Conservation (phyloP, 495 filamentous ascomycete species). For the Astrothelium subdiscretum region DNA sequence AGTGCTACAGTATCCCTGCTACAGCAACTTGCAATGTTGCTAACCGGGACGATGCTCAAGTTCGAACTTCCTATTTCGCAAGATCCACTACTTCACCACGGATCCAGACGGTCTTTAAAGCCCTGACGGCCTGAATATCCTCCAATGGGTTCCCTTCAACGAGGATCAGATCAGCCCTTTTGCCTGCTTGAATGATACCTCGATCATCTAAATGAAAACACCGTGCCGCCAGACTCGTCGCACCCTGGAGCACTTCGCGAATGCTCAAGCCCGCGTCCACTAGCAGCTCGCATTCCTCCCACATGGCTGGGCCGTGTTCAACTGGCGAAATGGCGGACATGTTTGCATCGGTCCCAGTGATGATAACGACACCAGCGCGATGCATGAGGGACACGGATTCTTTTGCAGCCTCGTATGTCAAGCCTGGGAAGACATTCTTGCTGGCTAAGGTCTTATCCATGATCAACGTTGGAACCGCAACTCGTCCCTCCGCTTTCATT, state of each 20-base stretch:
- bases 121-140: constrained; percentile 15
- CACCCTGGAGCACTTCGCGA: constrained; percentile 21
- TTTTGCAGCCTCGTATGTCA: background rate
- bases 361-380: background rate
- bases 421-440: background rate
- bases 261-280: constrained; percentile 21
- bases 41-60: background rate
- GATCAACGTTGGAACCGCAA: background rate
- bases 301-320: background rate
- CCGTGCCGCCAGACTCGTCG: constrained; percentile 21
- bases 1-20: too few species aligned
- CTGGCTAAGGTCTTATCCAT: background rate
- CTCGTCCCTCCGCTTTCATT: background rate
- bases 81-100: background rate
- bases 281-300: background rate
- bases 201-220: constrained; percentile 27
- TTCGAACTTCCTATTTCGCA: background rate
- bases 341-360: background rate
- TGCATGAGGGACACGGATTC: background rate
- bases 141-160: constrained; percentile 27
- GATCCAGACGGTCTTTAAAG: background rate
- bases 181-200: constrained; percentile 19
- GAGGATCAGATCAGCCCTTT: constrained; percentile 26
- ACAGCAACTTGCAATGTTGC: background rate
- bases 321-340: background rate